These are phyloP conservation scores for Capronia coronata DNA, from an alignment of 2,329 filamentous ascomycete genomes.

Conservation along the genomic window DNA sequence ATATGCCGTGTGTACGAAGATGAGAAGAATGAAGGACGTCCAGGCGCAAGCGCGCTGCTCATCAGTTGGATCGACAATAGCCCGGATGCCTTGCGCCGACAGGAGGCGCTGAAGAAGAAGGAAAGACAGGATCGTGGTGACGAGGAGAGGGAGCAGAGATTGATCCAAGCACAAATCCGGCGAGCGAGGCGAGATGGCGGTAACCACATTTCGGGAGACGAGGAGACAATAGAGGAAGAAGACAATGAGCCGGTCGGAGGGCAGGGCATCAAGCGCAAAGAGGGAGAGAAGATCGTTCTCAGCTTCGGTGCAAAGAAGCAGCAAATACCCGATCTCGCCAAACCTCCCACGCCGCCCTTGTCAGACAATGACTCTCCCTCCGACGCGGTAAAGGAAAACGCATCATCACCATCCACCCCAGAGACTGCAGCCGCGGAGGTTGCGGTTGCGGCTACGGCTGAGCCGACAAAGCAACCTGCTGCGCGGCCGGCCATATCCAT, in stretches of 20 bases:
- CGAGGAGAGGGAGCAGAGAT: conserved; percentile 76
- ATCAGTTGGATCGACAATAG: conserved; percentile 89
- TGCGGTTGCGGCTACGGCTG: too few species aligned
- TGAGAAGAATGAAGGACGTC: conserved; percentile 54
- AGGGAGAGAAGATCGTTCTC: conserved; percentile 70
- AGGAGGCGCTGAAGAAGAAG: conserved; percentile 74
- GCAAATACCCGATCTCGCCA: conserved; percentile 24
- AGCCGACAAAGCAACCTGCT: conserved; percentile 4
- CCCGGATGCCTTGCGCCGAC: conserved; percentile 71
- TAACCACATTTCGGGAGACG: conserved; percentile 39
- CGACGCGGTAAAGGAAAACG: conserved; percentile 18
- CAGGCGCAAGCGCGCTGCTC: conserved; percentile 48
- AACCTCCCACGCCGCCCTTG: conserved; percentile 28
- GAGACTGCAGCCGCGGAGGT: conserved; percentile 33
- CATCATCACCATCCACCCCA: conserved; percentile 2
- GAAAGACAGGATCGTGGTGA: conserved; percentile 85
- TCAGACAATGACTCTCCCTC: conserved; percentile 19
- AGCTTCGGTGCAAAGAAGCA: conserved; percentile 50
- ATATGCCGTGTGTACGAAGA: conserved; percentile 87
- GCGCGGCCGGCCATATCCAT: conserved; percentile 48
- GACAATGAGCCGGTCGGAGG: conserved; percentile 35
- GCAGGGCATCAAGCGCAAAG: conserved; percentile 48
- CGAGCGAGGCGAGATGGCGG: conserved; percentile 60
- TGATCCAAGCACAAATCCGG: conserved; percentile 77
- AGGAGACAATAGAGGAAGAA: conserved; percentile 38